Conservation (phyloP, 495 filamentous ascomycete species). For the Cercophora newfieldiana region DNA sequence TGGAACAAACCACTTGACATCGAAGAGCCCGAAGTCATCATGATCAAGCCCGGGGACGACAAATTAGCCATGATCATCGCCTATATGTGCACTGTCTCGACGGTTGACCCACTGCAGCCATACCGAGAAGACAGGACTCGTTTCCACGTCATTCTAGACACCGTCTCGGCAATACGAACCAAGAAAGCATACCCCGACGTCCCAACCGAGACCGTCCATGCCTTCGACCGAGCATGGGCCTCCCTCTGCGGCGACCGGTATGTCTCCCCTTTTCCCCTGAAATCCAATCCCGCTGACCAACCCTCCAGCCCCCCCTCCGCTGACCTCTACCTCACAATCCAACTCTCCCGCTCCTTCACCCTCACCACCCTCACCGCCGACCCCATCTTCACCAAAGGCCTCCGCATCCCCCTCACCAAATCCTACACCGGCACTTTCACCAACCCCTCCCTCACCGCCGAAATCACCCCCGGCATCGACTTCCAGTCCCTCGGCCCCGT, state of each 20-base stretch:
- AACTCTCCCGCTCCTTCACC: not conserved
- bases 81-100: constrained; percentile 1
- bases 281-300: not conserved
- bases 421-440: not conserved
- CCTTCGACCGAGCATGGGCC: not conserved
- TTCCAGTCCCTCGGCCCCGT: not conserved
- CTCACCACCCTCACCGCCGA: not conserved
- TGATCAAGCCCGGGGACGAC: constrained; percentile 2
- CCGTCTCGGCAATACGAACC: not conserved
- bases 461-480: not conserved
- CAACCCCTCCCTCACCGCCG: not conserved
- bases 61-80: not conserved
- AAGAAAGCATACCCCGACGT: not conserved
- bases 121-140: constrained; percentile 1
- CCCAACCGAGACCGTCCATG: not conserved
- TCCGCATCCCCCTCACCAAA: not conserved
- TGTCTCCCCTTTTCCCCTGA: not conserved
- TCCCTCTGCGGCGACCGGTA: not conserved
- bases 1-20: constrained; percentile 19
- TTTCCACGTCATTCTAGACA: not conserved
- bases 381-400: not conserved
- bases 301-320: not conserved
- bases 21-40: constrained; percentile 1
- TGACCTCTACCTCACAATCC: constrained; percentile 2
- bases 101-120: not conserved